These are phyloP conservation scores for Tylopilus subfusipes DNA, from an alignment of 768 basidiomycete species.

Conservation along the genomic window DNA sequence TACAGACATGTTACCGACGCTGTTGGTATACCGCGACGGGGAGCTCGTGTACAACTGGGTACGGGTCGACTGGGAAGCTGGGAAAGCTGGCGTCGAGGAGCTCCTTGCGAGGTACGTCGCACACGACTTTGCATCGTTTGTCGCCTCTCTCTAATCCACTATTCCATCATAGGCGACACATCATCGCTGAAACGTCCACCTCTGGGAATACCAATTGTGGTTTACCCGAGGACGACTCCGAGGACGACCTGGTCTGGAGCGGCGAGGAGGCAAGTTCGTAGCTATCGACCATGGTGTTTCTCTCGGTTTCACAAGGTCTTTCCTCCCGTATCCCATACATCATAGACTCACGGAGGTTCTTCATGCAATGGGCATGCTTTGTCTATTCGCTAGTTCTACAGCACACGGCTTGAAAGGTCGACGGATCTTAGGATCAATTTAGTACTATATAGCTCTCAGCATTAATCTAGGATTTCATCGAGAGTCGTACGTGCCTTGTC, in stretches of 20 bases:
- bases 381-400: neutral
- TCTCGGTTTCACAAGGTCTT: neutral
- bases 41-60: conserved; percentile 89
- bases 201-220: conserved; percentile 42
- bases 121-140: neutral
- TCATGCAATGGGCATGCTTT: neutral
- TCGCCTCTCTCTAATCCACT: neutral
- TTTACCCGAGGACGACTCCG: conserved; percentile 41
- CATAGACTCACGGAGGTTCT: neutral
- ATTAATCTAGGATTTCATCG: neutral
- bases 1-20: conserved; percentile 73
- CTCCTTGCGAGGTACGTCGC: conserved; percentile 52
- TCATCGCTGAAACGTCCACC: conserved; percentile 13
- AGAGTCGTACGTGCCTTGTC: neutral
- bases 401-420: neutral
- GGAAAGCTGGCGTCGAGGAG: conserved; percentile 62
- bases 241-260: conserved; percentile 49
- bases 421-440: neutral
- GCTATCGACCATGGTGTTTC: neutral
- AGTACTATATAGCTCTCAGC: neutral
- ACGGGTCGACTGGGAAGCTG: conserved; percentile 83
- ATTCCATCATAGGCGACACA: conserved; percentile 21
- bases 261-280: conserved; percentile 42
- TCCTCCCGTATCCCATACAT: neutral
- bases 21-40: conserved; percentile 75